Conservation (phyloP, 441 rosid species). For the Croton laevigatus region DNA sequence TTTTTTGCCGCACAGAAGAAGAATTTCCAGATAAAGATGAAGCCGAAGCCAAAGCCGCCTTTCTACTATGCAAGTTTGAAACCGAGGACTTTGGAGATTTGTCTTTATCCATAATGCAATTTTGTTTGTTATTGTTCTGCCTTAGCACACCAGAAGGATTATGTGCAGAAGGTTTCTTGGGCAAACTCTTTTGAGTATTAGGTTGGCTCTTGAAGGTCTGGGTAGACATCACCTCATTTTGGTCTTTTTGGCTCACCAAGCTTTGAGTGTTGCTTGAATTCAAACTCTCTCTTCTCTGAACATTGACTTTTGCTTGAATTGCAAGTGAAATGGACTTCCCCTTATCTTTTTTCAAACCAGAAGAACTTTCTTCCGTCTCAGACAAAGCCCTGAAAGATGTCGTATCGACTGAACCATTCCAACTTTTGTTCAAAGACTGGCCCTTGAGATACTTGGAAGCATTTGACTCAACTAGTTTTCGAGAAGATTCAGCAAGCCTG, state of each 20-base stretch:
- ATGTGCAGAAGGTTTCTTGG: conserved; percentile 40
- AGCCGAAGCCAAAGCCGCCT: conserved; percentile 1
- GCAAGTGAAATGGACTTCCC: conserved; percentile 83
- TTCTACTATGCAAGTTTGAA: conserved; percentile 44
- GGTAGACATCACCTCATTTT: conserved; percentile 45
- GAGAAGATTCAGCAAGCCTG: conserved; percentile 45
- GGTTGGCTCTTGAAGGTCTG: conserved; percentile 59
- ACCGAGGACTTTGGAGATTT: conserved; percentile 41
- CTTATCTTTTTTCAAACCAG: conserved; percentile 37
- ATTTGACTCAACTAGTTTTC: conserved; percentile 46
- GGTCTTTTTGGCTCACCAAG: conserved; percentile 45
- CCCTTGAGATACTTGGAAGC: conserved; percentile 61
- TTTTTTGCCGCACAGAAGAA: conserved; percentile 34
- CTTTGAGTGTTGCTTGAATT: conserved; percentile 42
- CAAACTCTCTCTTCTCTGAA: conserved; percentile 73
- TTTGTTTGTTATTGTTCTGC: conserved; percentile 92
- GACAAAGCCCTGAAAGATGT: conserved; percentile 32
- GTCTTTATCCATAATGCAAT: conserved; percentile 46
- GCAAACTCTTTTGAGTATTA: conserved; percentile 45
- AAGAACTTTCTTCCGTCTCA: conserved; percentile 44
- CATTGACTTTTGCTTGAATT: conserved; percentile 83
- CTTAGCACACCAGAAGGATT: conserved; percentile 59
- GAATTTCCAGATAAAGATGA: conserved; percentile 30
- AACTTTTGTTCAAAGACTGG: conserved; percentile 62
- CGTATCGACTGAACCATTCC: conserved; percentile 59